Evolutionary conservation across 495 filamentous ascomycete species (phyloP), one percentile per base, ranked within the genome.

Genomic region (Aspergillus cavernicola): DNA sequence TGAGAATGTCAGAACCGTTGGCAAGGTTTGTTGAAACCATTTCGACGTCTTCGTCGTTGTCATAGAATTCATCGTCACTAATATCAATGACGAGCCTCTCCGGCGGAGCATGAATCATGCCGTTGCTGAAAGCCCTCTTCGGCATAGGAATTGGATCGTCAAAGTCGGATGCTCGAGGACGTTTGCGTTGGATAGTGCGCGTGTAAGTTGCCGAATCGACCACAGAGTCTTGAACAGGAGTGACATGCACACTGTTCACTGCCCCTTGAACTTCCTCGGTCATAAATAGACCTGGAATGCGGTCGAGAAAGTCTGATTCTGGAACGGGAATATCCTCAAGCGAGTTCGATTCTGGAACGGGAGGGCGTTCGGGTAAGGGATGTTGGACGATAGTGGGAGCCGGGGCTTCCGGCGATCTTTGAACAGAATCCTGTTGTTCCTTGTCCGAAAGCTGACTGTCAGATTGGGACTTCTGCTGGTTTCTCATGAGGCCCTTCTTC

Each of bases 101-200:
- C 4, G 53, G 40, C 28, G 50, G 32, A 13, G 33, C 29, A 11
- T 56, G 45, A 20, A 50, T 58, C 6, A 50, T 52, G 13, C 61
- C 60, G 3, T 68, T 79, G 28, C 77, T 81, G 55, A 86, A 87
- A 13, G 81, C 77, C 43, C 83, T 81, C 61, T 89, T 93, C 24
- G 75, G 61, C n/a, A 76, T 64, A 13, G 69, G 61, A 16, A 71
- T 43, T 43, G 72, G 48, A 56, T 82, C 72, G 53, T 82, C 82
- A 37, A 95, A 92, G 62, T 95, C 91, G 12, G 88, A 79, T 31
- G 91, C 90, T 37, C 88, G 86, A n/a, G 88, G 89, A 18, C 92
- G 85, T 66, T 96, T 96, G 16, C 86, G 80, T 46, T 74, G 69
- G 31, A 61, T 64, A n/a, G 56, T 24, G 36, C 64, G 66, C 22